Percentiles rank a stretch among this genome's conserved stretches.
Evolutionary conservation across 2,329 filamentous ascomycete species (phyloP).

Genomic region (Nemania diffusa): DNA sequence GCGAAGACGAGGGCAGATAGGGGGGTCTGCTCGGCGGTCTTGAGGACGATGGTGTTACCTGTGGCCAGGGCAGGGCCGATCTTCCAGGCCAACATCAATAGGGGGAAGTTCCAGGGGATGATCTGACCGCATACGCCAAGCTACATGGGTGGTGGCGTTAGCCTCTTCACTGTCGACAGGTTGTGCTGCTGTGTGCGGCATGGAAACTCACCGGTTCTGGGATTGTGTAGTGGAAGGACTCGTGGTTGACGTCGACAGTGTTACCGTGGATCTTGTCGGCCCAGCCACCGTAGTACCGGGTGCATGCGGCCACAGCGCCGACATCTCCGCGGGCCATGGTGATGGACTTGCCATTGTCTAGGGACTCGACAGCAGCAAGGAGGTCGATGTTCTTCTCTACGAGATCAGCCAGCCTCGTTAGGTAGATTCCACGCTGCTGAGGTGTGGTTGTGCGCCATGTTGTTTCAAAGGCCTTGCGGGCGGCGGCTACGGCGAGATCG

Average conservation of each 20-base stretch:
- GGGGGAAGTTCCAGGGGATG: constrained; percentile 89
- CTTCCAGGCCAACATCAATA: constrained; percentile 87
- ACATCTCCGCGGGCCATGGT: constrained; percentile 81
- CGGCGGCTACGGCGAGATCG: constrained; percentile 82
- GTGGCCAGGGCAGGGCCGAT: constrained; percentile 77
- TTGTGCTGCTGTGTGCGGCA: background rate
- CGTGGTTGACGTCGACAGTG: constrained; percentile 80
- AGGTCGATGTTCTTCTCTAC: constrained; percentile 80
- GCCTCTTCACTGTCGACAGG: background rate
- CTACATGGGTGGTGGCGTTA: constrained; percentile 35
- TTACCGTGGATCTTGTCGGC: constrained; percentile 92
- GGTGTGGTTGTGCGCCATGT: constrained; percentile 76
- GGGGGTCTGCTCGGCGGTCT: constrained; percentile 81
- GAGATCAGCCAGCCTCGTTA: constrained; percentile 82
- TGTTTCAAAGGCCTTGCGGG: constrained; percentile 85
- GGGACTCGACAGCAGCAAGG: constrained; percentile 83
- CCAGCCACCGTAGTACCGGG: constrained; percentile 91
- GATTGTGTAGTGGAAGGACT: constrained; percentile 85
- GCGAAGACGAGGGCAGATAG: constrained; percentile 74
- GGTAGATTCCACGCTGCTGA: constrained; percentile 72
- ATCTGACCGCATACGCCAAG: constrained; percentile 76
- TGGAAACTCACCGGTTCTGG: constrained; percentile 72
- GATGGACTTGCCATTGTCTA: constrained; percentile 89
- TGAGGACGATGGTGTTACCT: constrained; percentile 78
- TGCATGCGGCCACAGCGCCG: constrained; percentile 70